A percentile compares a stretch with the other conserved stretches of the same genome.
These are phyloP conservation scores for Aspergillus baeticus DNA, from an alignment of 495 filamentous ascomycete species.

Conservation along the genomic window DNA sequence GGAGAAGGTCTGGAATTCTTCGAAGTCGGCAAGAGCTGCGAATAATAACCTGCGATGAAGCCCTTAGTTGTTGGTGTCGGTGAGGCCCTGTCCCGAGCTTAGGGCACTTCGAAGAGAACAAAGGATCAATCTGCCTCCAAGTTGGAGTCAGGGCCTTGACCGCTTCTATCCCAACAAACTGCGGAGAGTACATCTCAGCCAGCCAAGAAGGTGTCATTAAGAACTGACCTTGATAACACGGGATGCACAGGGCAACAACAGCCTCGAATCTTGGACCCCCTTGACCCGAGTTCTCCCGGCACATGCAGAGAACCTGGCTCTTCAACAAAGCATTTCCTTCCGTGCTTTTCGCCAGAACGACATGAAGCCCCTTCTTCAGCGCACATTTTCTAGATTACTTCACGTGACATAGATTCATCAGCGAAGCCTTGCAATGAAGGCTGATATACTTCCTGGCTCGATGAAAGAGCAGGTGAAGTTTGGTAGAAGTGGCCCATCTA, in stretches of 20 bases:
- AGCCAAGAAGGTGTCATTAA: not conserved
- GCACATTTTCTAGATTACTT: too few relatives aligned
- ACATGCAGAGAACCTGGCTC: not conserved
- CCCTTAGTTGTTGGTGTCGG: slow-evolving; percentile 14
- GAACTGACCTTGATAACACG: not conserved
- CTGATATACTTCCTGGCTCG: not conserved
- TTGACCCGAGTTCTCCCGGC: slow-evolving; percentile 1
- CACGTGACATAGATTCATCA: too few relatives aligned
- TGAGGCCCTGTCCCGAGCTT: slow-evolving; percentile 11
- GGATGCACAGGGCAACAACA: not conserved
- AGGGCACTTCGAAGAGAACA: slow-evolving; percentile 3
- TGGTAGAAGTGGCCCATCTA: slow-evolving; percentile 1
- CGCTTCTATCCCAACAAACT: slow-evolving; percentile 3
- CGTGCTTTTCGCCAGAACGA: too few relatives aligned
- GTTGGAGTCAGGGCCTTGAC: slow-evolving; percentile 9
- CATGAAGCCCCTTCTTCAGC: too few relatives aligned
- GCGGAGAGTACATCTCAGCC: not conserved
- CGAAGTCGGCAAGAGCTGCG: not conserved
- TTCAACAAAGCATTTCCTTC: not conserved
- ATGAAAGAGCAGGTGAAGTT: not conserved
- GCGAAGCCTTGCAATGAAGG: too few relatives aligned
- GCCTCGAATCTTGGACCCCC: not conserved
- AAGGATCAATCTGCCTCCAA: not conserved
- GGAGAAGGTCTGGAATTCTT: slow-evolving; percentile 16
- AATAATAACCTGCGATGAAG: too few relatives aligned